phyloP scores from a whole-genome alignment of 2,329 filamentous ascomycete genomes.

The Xenoacremonium recifei region DNA sequence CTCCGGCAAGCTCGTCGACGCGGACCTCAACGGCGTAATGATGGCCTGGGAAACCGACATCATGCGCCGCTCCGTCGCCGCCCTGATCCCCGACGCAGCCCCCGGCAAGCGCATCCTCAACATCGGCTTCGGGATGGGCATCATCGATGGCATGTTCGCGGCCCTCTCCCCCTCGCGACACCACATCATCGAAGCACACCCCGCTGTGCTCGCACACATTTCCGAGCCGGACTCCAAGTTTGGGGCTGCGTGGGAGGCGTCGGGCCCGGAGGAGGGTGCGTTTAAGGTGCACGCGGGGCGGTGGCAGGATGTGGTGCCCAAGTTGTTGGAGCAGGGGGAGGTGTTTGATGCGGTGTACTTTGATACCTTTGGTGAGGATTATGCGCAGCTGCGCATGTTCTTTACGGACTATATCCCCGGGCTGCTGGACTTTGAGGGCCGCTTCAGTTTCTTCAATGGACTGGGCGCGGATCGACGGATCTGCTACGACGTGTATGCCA shows the following conservation, averaged over 20 bases:
- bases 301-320: slow-evolving; percentile 79
- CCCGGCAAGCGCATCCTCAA: slow-evolving; percentile 72
- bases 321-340: slow-evolving; percentile 65
- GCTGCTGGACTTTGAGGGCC: slow-evolving; percentile 68
- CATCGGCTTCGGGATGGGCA: slow-evolving; percentile 89
- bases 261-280: slow-evolving; percentile 61
- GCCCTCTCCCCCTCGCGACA: slow-evolving; percentile 65
- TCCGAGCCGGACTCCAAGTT: slow-evolving; percentile 48
- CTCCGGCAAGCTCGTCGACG: slow-evolving; percentile 67
- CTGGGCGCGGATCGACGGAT: slow-evolving; percentile 89
- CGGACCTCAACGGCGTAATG: slow-evolving; percentile 82
- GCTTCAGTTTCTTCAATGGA: slow-evolving; percentile 87
- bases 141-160: slow-evolving; percentile 76
- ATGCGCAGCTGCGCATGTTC: slow-evolving; percentile 79
- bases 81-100: slow-evolving; percentile 49
- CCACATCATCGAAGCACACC: slow-evolving; percentile 86
- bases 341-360: slow-evolving; percentile 91
- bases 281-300: slow-evolving; percentile 66
- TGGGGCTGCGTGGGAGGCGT: slow-evolving; percentile 53
- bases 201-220: slow-evolving; percentile 69
- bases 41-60: slow-evolving; percentile 91
- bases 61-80: slow-evolving; percentile 74
- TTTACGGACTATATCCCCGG: slow-evolving; percentile 85
- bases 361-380: slow-evolving; percentile 96
- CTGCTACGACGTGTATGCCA: slow-evolving; percentile 94